Evolutionary conservation across 352 stramenopile species (phyloP).

Genomic region (Phytophthora foliorum): DNA sequence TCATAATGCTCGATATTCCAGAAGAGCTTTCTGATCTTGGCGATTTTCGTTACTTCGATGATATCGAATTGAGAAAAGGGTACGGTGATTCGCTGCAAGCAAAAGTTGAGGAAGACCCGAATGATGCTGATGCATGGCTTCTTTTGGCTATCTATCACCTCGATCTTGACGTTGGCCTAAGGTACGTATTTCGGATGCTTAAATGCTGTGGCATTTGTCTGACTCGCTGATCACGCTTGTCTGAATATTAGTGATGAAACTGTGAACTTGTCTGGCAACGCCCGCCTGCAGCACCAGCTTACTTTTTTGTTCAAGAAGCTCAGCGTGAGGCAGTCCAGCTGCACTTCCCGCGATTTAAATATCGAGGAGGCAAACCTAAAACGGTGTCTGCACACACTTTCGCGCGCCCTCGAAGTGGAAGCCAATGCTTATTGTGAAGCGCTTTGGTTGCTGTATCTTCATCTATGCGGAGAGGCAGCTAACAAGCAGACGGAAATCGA

Average conservation of each 20-base stretch:
- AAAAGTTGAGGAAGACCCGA: conserved; percentile 40
- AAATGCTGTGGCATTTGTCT: neutral
- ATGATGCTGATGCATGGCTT: conserved; percentile 54
- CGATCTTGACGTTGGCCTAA: conserved; percentile 47
- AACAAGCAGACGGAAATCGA: conserved; percentile 46
- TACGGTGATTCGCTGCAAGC: conserved; percentile 38
- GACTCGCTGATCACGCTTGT: conserved; percentile 1
- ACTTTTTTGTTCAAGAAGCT: conserved; percentile 39
- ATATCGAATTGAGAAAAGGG: conserved; percentile 24
- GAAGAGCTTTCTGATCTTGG: conserved; percentile 15
- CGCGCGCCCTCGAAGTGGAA: conserved; percentile 55
- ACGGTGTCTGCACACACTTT: conserved; percentile 47
- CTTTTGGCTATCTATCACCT: conserved; percentile 62
- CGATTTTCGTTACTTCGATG: conserved; percentile 48
- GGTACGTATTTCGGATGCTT: conserved; percentile 29
- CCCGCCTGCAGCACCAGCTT: conserved; percentile 38
- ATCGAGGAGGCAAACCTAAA: conserved; percentile 41
- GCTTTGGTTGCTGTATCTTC: conserved; percentile 55
- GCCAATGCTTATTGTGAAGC: conserved; percentile 55
- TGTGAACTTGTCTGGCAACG: conserved; percentile 30
- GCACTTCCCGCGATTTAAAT: conserved; percentile 10
- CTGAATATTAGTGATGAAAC: conserved; percentile 41
- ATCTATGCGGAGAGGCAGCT: conserved; percentile 39
- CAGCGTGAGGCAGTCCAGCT: conserved; percentile 20
- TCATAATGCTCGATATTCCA: conserved; percentile 29